phyloP scores from a whole-genome alignment of 768 basidiomycete species.

The Trametes gibbosa region DNA sequence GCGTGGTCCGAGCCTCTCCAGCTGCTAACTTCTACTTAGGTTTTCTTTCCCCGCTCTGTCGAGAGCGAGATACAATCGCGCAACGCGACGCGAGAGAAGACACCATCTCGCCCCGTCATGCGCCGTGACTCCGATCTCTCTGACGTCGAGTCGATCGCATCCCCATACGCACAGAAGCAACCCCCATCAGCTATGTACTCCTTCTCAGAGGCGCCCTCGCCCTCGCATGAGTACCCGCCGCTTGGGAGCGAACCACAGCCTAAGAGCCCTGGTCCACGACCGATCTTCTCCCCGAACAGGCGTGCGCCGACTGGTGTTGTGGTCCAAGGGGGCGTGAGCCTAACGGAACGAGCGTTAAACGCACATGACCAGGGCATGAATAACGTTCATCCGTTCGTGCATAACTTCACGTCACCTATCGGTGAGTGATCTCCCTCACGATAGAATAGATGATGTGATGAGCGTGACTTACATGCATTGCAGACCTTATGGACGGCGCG shows the following conservation, averaged over 20 bases:
- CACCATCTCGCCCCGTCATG: conserved; percentile 9
- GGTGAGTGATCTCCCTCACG: conserved; percentile 37
- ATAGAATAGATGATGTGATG: background rate
- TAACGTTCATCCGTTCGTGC: conserved; percentile 48
- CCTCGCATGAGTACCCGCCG: conserved; percentile 1
- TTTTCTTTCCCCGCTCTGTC: conserved; percentile 79
- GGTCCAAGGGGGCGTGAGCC: conserved; percentile 20
- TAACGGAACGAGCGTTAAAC: conserved; percentile 45
- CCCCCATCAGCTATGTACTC: conserved; percentile 4
- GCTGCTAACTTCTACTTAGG: conserved; percentile 38
- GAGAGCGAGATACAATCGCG: conserved; percentile 24
- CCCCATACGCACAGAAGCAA: conserved; percentile 7
- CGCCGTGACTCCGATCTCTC: conserved; percentile 16
- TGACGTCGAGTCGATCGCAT: conserved; percentile 7
- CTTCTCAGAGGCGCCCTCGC: conserved; percentile 1
- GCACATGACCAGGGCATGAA: conserved; percentile 36
- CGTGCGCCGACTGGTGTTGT: conserved; percentile 22
- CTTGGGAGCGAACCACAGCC: background rate
- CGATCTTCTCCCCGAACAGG: conserved; percentile 28
- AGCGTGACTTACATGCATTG: background rate
- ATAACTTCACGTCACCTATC: conserved; percentile 69
- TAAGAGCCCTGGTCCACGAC: background rate
- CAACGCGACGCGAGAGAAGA: conserved; percentile 22
- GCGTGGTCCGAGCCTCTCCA: background rate
- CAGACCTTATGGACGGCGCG: conserved; percentile 17